These are phyloP conservation scores for Xylaria digitata DNA, from an alignment of 2,329 filamentous ascomycete genomes.

Conservation along the genomic window DNA sequence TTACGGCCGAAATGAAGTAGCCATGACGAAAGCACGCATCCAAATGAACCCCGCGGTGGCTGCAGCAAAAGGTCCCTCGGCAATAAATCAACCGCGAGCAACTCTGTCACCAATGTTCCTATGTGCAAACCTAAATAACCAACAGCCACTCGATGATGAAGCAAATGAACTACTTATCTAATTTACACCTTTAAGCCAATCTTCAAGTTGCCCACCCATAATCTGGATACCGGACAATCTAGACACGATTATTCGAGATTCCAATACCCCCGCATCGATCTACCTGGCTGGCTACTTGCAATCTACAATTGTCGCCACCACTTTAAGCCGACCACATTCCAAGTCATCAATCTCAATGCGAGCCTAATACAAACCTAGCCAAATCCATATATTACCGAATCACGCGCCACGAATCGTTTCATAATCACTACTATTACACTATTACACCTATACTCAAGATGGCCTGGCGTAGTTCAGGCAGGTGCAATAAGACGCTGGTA, in stretches of 20 bases:
- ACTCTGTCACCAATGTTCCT: too few species aligned
- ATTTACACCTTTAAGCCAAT: too few species aligned
- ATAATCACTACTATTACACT: background rate
- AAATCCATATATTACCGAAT: background rate
- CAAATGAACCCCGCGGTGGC: too few species aligned
- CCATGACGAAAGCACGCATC: constrained; percentile 28
- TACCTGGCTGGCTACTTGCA: background rate
- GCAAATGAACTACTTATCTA: background rate
- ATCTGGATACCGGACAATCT: too few species aligned
- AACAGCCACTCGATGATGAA: background rate
- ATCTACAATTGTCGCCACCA: background rate
- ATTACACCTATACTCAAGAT: constrained; percentile 70
- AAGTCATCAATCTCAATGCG: background rate
- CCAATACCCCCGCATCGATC: constrained; percentile 28
- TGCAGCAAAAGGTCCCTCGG: too few species aligned
- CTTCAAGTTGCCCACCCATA: background rate
- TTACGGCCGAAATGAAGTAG: constrained; percentile 1
- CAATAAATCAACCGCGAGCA: too few species aligned
- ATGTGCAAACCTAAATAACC: too few species aligned
- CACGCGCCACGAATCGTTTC: background rate
- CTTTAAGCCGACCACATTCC: background rate
- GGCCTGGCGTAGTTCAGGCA: constrained; percentile 90
- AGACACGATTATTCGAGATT: background rate
- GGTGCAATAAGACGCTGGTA: constrained; percentile 78
- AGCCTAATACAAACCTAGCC: background rate